Conservation (phyloP, 1,284 basidiomycete genomes). For the Coniferiporia weirii region DNA sequence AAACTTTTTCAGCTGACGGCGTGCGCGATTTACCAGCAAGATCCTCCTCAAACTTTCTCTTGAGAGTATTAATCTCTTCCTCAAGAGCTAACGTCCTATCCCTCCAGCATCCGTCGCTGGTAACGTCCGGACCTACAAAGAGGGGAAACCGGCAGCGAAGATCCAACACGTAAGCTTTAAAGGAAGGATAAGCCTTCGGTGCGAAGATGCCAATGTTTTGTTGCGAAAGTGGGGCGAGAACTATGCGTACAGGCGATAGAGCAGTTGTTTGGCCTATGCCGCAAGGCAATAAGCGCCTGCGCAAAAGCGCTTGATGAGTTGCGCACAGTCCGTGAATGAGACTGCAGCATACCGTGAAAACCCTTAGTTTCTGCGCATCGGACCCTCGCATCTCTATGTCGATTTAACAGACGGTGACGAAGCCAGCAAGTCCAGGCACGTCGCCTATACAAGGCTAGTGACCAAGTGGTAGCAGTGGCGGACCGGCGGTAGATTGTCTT, state of each 20-base stretch:
- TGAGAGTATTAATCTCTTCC: conserved; percentile 8
- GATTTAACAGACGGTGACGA: background rate
- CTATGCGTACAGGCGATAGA: conserved; percentile 1
- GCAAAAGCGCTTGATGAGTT: background rate
- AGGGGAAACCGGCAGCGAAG: conserved; percentile 8
- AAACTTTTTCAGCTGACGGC: background rate
- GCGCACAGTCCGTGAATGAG: background rate
- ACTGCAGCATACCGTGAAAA: background rate
- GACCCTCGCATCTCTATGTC: background rate
- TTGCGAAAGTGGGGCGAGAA: background rate
- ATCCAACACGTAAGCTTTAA: conserved; percentile 9
- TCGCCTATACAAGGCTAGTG: too few relatives aligned
- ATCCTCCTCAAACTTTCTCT: conserved; percentile 11
- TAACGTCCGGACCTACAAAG: background rate
- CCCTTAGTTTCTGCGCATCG: conserved; percentile 1
- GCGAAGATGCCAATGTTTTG: background rate
- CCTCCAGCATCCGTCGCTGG: conserved; percentile 2
- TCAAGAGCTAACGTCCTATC: conserved; percentile 12
- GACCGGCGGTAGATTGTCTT: too few relatives aligned
- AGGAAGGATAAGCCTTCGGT: background rate
- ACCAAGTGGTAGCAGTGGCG: too few relatives aligned
- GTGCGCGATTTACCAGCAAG: conserved; percentile 1
- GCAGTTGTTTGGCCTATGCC: conserved; percentile 4
- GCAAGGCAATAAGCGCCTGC: conserved; percentile 9
- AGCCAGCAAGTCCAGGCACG: background rate